phyloP scores from a whole-genome alignment of 345 rosid species.

The Eutrema yunnanense region DNA sequence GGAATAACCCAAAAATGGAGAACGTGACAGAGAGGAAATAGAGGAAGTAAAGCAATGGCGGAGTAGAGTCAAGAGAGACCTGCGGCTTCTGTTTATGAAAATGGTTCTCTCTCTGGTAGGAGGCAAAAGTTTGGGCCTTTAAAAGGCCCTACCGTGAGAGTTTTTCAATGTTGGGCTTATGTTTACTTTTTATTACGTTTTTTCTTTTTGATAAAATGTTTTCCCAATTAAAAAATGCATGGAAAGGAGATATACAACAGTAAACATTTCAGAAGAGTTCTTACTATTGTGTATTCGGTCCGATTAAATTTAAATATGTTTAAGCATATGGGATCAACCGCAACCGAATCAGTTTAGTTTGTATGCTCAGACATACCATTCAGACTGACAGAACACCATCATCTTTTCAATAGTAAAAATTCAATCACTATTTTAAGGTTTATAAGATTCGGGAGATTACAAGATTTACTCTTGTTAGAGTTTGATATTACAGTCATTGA shows the following conservation, averaged over 20 bases:
- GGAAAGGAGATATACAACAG: too few species aligned
- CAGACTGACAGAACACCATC: too few species aligned
- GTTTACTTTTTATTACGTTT: background rate
- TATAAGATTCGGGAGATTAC: background rate
- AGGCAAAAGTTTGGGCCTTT: conserved; percentile 15
- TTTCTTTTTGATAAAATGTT: too few species aligned
- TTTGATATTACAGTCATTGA: background rate
- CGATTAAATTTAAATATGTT: too few species aligned
- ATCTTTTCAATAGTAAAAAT: too few species aligned
- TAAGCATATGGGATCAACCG: background rate
- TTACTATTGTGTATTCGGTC: too few species aligned
- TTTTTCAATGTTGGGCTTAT: background rate
- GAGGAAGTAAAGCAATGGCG: conserved; percentile 19
- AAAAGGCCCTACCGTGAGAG: background rate
- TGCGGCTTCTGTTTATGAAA: background rate
- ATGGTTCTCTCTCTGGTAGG: background rate
- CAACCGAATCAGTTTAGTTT: too few species aligned
- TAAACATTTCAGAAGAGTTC: too few species aligned
- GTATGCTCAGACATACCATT: too few species aligned
- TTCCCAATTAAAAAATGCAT: too few species aligned
- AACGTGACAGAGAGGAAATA: conserved; percentile 22
- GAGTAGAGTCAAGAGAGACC: background rate
- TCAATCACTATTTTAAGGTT: too few species aligned
- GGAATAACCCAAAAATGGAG: background rate
- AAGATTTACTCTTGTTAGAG: background rate